Evolutionary conservation across 106 monocot species (phyloP).

Genomic region (Amphibolis antarctica): DNA sequence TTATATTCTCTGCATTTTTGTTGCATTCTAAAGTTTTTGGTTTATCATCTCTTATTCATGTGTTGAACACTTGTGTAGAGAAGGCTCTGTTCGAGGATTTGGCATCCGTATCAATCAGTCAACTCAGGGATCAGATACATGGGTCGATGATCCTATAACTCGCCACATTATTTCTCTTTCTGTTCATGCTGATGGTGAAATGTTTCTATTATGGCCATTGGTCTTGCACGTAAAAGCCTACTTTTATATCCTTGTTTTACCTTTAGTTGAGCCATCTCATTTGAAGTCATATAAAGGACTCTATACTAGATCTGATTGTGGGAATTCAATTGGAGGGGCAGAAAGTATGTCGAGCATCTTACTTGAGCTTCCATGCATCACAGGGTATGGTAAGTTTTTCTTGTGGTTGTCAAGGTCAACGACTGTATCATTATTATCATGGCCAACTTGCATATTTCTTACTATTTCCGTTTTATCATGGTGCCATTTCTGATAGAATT

Average conservation of each 20-base stretch:
- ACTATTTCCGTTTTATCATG: too few relatives aligned
- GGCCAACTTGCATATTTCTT: neutral
- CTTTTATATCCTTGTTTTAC: slow-evolving; percentile 58
- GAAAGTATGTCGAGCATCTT: slow-evolving; percentile 57
- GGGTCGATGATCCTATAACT: slow-evolving; percentile 89
- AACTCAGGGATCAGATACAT: slow-evolving; percentile 64
- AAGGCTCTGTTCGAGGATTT: slow-evolving; percentile 67
- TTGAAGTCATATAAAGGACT: slow-evolving; percentile 54
- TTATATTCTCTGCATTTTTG: neutral
- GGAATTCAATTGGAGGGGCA: slow-evolving; percentile 34
- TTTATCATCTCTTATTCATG: neutral
- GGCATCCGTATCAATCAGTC: slow-evolving; percentile 56
- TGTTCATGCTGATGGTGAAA: slow-evolving; percentile 39
- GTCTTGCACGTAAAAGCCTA: slow-evolving; percentile 62
- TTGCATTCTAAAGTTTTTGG: neutral
- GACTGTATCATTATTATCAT: neutral
- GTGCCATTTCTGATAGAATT: too few relatives aligned
- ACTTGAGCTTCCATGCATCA: slow-evolving; percentile 85
- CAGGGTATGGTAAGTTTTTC: slow-evolving; percentile 97
- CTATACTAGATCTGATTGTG: slow-evolving; percentile 45
- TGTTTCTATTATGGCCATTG: slow-evolving; percentile 69
- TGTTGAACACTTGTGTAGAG: slow-evolving; percentile 27
- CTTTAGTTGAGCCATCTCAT: slow-evolving; percentile 63
- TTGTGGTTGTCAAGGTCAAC: neutral
- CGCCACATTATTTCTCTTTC: slow-evolving; percentile 67